Evolutionary conservation across 1,284 basidiomycete genomes (phyloP).

Genomic region (Trichosporon asahii): DNA sequence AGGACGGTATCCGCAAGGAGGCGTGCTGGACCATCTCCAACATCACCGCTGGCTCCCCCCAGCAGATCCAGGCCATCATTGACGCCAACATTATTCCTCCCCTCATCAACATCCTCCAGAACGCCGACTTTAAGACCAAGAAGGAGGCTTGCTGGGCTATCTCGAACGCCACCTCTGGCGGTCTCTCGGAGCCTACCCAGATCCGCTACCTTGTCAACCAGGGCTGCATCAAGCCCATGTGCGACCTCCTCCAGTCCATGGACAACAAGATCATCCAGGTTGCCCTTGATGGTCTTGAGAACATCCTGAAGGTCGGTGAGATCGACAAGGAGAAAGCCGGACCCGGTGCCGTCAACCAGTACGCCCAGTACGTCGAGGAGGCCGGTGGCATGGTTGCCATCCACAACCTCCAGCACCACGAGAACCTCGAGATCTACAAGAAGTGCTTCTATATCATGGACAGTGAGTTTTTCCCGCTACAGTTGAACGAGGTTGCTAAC

Average conservation of each 20-base stretch:
- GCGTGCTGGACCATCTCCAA: slow-evolving; percentile 99
- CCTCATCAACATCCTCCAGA: slow-evolving; percentile 94
- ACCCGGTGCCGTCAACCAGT: slow-evolving; percentile 83
- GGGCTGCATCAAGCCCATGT: slow-evolving; percentile 98
- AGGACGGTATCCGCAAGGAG: slow-evolving; percentile 86
- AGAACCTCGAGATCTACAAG: slow-evolving; percentile 98
- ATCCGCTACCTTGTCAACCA: slow-evolving; percentile 97
- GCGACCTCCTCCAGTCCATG: slow-evolving; percentile 93
- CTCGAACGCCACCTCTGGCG: slow-evolving; percentile 97
- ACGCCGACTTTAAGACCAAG: slow-evolving; percentile 98
- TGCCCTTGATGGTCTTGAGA: slow-evolving; percentile 93
- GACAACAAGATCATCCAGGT: slow-evolving; percentile 99
- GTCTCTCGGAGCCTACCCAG: slow-evolving; percentile 92
- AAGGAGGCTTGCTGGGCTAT: slow-evolving; percentile 99
- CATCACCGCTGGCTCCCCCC: slow-evolving; percentile 92
- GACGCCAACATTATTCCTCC: slow-evolving; percentile 84
- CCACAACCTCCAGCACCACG: slow-evolving; percentile 98
- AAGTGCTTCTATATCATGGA: slow-evolving; percentile 99
- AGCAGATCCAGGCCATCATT: slow-evolving; percentile 84
- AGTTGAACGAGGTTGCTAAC: background rate
- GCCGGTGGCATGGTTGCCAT: slow-evolving; percentile 98
- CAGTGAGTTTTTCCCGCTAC: slow-evolving; percentile 53
- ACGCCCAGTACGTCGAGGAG: slow-evolving; percentile 93
- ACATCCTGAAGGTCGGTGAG: slow-evolving; percentile 97
- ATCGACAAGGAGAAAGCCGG: slow-evolving; percentile 84